Base-by-base conservation (phyloP, 1,139 yeast genomes). In the Suhomyces chickasaworum region DNA sequence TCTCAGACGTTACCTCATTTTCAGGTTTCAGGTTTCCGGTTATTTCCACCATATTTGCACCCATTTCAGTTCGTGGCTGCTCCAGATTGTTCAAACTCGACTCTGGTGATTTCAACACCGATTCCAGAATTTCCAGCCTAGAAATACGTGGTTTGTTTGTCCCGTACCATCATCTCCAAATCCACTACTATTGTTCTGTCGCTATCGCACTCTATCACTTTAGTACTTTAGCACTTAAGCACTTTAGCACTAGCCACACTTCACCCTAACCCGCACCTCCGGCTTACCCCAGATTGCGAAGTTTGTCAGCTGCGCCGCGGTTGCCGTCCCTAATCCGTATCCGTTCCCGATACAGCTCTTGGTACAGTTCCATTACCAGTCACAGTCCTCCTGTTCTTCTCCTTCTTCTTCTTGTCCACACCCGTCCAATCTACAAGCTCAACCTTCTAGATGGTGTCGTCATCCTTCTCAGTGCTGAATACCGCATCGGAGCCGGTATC, bases 381-480 rank as follows among this genome's bases (percentile, higher is more conserved):
- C 15, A 8, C 32, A 29, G 8, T 29, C 10, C 32, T 13, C 32
- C 16, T 9, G 15, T 3, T 25, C 10, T 3, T 12, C n/a, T n/a
- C 29, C 29, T 25, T 3, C 29, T 25, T 7, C n/a, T 9, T 12
- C 13, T 10, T n/a, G n/a, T 9, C 12, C n/a, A 4, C 5, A 10
- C 7, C n/a, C n/a, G n/a, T 25, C 29, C 29, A 25, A 6, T 29
- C 18, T 18, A 25, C 18, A 37, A 37, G 33, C 40, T 29, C 40
- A 37, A 37, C 40, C 20, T 18, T 37, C 34, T 29, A 25, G 40
- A 25, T 37, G 39, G 32, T 9, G 7, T 15, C 32, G 8, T 29
- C 32, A 8, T 13, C 32, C 29, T 25, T 10, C 15, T 13, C 32
- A 13, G 36, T 39, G 4, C 31, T 25, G 30, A 21, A 37, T 4